Conservation (phyloP, 2,329 filamentous ascomycete genomes). For the Mycosphaerella arachidis region DNA sequence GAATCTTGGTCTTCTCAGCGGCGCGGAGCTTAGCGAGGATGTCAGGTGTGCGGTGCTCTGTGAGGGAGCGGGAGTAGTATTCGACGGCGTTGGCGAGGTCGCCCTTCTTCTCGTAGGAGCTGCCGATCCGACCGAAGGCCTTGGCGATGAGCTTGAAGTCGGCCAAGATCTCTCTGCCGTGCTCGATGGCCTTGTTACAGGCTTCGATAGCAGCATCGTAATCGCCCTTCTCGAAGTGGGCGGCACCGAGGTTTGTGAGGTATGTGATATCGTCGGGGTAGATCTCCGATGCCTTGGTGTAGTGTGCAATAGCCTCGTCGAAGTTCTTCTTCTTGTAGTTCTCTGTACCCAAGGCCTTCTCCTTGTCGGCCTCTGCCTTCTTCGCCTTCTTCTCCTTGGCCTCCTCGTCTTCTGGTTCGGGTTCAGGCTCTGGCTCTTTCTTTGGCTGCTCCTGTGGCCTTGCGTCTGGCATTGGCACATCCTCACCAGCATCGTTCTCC, state of each 20-base stretch:
- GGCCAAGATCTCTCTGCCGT: slow-evolving; percentile 82
- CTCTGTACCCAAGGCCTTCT: slow-evolving; percentile 90
- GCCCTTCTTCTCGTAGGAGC: slow-evolving; percentile 86
- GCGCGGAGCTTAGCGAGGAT: slow-evolving; percentile 86
- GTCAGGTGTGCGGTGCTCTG: slow-evolving; percentile 93
- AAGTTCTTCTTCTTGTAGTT: slow-evolving; percentile 99
- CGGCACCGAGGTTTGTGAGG: slow-evolving; percentile 91
- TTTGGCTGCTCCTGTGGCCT: slow-evolving; percentile 55
- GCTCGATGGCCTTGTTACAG: slow-evolving; percentile 82
- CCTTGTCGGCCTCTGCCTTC: slow-evolving; percentile 86
- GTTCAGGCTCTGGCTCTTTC: slow-evolving; percentile 63
- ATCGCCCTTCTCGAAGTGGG: slow-evolving; percentile 94
- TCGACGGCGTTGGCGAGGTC: slow-evolving; percentile 75
- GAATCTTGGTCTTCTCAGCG: slow-evolving; percentile 81
- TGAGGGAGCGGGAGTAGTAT: slow-evolving; percentile 89
- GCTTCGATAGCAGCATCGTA: slow-evolving; percentile 80
- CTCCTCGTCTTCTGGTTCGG: slow-evolving; percentile 74
- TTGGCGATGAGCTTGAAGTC: slow-evolving; percentile 99
- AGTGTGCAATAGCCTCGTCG: slow-evolving; percentile 89
- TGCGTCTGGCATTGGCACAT: slow-evolving; percentile 77
- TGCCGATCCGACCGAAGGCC: slow-evolving; percentile 91
- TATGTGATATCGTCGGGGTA: slow-evolving; percentile 91
- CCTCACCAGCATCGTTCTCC: slow-evolving; percentile 64
- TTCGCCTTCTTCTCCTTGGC: slow-evolving; percentile 77
- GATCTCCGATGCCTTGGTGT: slow-evolving; percentile 88